Conservation (phyloP, 805 yeast species). For the Pichia pseudocactophila region DNA sequence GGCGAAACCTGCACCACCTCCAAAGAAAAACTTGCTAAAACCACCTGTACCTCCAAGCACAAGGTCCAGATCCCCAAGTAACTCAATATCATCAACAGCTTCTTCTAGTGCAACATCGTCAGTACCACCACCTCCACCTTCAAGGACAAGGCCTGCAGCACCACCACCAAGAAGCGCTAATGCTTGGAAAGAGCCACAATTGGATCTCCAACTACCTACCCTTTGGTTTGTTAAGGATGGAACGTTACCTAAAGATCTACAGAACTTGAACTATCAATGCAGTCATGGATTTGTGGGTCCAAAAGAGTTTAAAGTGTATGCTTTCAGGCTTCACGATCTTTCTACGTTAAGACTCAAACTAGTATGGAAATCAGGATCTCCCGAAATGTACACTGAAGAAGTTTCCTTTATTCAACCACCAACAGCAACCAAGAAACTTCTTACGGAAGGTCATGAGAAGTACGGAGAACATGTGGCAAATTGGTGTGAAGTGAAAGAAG, state of each 20-base stretch:
- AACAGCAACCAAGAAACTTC: constrained; percentile 24
- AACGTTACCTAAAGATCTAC: constrained; percentile 31
- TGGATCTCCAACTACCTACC: constrained; percentile 35
- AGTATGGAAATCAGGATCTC: constrained; percentile 30
- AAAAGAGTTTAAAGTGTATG: constrained; percentile 27
- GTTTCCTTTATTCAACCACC: constrained; percentile 38
- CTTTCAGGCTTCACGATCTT: constrained; percentile 35
- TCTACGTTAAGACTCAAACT: constrained; percentile 30
- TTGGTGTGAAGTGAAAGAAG: constrained; percentile 43
- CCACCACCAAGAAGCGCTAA: constrained; percentile 16
- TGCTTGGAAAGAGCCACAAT: constrained; percentile 26
- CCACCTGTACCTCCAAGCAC: constrained; percentile 12
- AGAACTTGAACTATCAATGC: constrained; percentile 29
- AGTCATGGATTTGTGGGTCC: constrained; percentile 23
- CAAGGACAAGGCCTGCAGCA: constrained; percentile 17
- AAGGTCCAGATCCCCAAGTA: not conserved
- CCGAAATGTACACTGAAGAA: constrained; percentile 23
- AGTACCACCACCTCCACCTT: constrained; percentile 28
- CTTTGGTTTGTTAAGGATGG: constrained; percentile 39
- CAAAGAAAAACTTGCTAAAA: not conserved
- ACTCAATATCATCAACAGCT: constrained; percentile 8
- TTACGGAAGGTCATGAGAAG: constrained; percentile 28
- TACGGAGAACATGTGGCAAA: constrained; percentile 47
- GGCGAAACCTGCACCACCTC: constrained; percentile 10
- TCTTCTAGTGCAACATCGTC: constrained; percentile 9